These are phyloP conservation scores for Ilyonectria sp. DNA, from an alignment of 2,329 filamentous ascomycete genomes.

Conservation along the genomic window DNA sequence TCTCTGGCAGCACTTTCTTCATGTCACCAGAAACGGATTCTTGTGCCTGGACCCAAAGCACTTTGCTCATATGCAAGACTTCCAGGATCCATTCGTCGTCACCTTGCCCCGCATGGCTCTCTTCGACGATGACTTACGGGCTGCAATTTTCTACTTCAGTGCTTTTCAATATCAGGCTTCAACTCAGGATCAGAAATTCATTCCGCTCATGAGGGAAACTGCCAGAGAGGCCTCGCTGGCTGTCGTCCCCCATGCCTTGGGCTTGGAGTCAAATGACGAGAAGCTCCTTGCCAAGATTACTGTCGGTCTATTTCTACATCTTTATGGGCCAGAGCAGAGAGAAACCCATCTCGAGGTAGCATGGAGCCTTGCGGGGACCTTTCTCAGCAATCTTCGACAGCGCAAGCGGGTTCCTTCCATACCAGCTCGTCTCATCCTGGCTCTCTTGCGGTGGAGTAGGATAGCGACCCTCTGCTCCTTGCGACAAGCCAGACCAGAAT, in stretches of 20 bases:
- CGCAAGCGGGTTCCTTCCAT: not conserved
- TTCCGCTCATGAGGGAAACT: conserved; percentile 4
- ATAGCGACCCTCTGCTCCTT: conserved; percentile 35
- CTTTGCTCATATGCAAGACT: conserved; percentile 32
- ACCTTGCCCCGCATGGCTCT: conserved; percentile 35
- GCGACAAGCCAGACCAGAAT: conserved; percentile 8
- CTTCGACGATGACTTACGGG: conserved; percentile 25
- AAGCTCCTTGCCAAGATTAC: conserved; percentile 30
- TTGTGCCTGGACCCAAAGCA: conserved; percentile 34
- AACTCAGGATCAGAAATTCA: conserved; percentile 19
- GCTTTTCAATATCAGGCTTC: conserved; percentile 34
- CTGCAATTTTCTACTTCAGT: conserved; percentile 31
- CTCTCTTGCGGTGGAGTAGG: conserved; percentile 31
- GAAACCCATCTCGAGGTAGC: conserved; percentile 1
- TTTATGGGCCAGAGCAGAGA: not conserved
- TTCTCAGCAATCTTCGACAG: not conserved
- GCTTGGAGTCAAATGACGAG: conserved; percentile 12
- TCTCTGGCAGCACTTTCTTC: conserved; percentile 37
- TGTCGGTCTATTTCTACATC: conserved; percentile 1
- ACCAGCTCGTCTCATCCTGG: not conserved
- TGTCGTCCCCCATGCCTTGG: conserved; percentile 8
- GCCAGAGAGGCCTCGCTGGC: conserved; percentile 25
- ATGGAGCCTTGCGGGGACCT: not conserved
- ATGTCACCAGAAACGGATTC: conserved; percentile 29
- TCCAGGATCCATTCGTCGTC: conserved; percentile 35